Percentiles rank a stretch among this genome's conserved stretches.
phyloP scores from a whole-genome alignment of 2,329 filamentous ascomycete genomes.

The Epichloe gansuensis region DNA sequence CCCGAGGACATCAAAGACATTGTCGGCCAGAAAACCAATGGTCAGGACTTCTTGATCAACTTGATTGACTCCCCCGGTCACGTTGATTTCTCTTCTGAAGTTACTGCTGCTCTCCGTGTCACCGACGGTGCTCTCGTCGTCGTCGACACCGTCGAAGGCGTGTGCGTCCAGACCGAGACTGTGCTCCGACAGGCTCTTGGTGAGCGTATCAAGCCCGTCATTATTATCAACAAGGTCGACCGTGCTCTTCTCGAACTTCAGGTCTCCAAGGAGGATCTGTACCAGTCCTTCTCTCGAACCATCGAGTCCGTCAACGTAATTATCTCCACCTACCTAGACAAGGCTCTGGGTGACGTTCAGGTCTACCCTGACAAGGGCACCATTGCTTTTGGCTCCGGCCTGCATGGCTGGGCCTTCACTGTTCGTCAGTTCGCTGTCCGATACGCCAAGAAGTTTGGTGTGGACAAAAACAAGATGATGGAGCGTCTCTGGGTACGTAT shows the following conservation, averaged over 20 bases:
- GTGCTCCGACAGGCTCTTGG: conserved; percentile 96
- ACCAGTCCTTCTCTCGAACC: conserved; percentile 99
- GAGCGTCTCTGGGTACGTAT: conserved; percentile 86
- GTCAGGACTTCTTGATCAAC: conserved; percentile 99
- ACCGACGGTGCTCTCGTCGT: conserved; percentile 99
- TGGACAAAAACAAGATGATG: conserved; percentile 99
- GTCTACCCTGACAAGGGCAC: conserved; percentile 97
- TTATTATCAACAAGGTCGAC: conserved; percentile 99
- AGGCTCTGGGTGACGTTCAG: conserved; percentile 92
- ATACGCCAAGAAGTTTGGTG: conserved; percentile 99
- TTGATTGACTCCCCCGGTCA: conserved; percentile 99
- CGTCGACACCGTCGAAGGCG: conserved; percentile 99
- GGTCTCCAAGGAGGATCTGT: conserved; percentile 96
- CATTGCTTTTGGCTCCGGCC: conserved; percentile 97
- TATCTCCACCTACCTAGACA: conserved; percentile 98
- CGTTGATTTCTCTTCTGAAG: conserved; percentile 99
- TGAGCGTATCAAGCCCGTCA: conserved; percentile 99
- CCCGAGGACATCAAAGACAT: conserved; percentile 92
- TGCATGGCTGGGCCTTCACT: conserved; percentile 99
- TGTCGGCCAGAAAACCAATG: conserved; percentile 71
- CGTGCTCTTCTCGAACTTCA: conserved; percentile 98
- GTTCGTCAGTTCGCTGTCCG: conserved; percentile 90
- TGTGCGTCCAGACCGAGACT: conserved; percentile 99
- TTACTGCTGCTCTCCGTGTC: conserved; percentile 98
- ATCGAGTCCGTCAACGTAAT: conserved; percentile 99